A percentile compares a stretch with the other conserved stretches of the same genome.
phyloP scores from a whole-genome alignment of 176 grass and related monocot species.

The Stipa capillata region DNA sequence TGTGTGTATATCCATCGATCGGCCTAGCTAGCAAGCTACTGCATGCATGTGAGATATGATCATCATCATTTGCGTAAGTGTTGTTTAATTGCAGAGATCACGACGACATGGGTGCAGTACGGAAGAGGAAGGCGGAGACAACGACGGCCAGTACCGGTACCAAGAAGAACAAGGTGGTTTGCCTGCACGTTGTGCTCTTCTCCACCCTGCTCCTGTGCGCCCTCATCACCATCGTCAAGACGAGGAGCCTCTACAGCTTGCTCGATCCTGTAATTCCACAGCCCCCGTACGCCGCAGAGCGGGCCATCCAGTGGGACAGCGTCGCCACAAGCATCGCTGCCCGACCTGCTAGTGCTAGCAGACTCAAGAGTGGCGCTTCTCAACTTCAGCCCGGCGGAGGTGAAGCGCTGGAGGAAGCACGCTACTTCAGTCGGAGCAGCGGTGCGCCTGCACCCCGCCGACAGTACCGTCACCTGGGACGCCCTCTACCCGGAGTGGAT shows the following conservation, averaged over 20 bases:
- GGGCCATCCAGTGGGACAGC: constrained; percentile 40
- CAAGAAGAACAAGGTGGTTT: not conserved
- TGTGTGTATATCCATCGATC: too few relatives aligned
- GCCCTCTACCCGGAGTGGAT: constrained; percentile 67
- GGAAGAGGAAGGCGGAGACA: not conserved
- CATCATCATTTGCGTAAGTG: not conserved
- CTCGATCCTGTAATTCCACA: not conserved
- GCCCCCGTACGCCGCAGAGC: constrained; percentile 21
- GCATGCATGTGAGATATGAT: too few relatives aligned
- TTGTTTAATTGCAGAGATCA: constrained; percentile 28
- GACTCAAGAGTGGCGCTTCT: constrained; percentile 31
- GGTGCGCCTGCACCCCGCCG: constrained; percentile 27
- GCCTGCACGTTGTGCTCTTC: not conserved
- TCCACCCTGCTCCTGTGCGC: constrained; percentile 19
- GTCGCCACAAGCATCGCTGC: constrained; percentile 6
- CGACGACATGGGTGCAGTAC: not conserved
- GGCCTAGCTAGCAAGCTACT: too few relatives aligned
- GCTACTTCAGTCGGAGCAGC: not conserved
- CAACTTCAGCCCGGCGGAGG: constrained; percentile 62
- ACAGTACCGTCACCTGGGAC: constrained; percentile 47
- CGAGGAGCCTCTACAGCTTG: not conserved
- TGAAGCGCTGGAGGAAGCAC: constrained; percentile 27
- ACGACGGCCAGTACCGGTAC: not conserved
- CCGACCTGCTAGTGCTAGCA: too few relatives aligned
- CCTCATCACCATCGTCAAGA: constrained; percentile 26